Evolutionary conservation across 2,329 filamentous ascomycete genomes (phyloP).

Genomic region (Arthrobotrys iridis): DNA sequence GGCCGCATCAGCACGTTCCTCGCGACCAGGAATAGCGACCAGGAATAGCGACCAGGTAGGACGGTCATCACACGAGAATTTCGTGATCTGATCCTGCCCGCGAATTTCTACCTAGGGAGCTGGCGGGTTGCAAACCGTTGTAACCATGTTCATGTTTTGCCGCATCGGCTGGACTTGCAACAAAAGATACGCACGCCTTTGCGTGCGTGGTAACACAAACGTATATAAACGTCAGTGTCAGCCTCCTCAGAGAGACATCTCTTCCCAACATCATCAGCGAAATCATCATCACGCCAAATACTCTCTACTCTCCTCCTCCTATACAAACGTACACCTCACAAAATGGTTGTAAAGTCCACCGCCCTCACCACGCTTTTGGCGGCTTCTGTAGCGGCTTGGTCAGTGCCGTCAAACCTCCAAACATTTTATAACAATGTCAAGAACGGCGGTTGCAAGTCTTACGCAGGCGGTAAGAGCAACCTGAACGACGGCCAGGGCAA

Average conservation of each 20-base stretch:
- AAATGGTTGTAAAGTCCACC: conserved; percentile 15
- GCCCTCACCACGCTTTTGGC: conserved; percentile 13
- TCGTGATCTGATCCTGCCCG: neutral
- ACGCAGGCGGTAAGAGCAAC: conserved; percentile 20
- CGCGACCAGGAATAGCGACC: neutral
- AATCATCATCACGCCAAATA: conserved; percentile 72
- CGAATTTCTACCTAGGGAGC: neutral
- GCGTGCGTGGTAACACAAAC: neutral
- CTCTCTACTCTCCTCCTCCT: conserved; percentile 63
- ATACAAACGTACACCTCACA: conserved; percentile 63
- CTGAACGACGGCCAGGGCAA: conserved; percentile 54
- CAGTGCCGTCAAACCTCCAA: conserved; percentile 36
- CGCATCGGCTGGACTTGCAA: neutral
- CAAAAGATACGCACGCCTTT: neutral
- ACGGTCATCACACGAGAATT: neutral
- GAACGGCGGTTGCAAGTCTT: conserved; percentile 42
- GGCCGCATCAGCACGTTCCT: neutral
- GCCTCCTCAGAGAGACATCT: neutral
- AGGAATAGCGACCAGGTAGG: neutral
- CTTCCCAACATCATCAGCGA: conserved; percentile 64
- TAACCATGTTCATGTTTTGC: neutral
- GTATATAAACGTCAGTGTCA: neutral
- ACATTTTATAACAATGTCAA: conserved; percentile 52
- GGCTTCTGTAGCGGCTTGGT: conserved; percentile 1
- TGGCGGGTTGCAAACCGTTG: neutral